phyloP scores from a whole-genome alignment of 495 filamentous ascomycete species.

The Trichoderma asperelloides region DNA sequence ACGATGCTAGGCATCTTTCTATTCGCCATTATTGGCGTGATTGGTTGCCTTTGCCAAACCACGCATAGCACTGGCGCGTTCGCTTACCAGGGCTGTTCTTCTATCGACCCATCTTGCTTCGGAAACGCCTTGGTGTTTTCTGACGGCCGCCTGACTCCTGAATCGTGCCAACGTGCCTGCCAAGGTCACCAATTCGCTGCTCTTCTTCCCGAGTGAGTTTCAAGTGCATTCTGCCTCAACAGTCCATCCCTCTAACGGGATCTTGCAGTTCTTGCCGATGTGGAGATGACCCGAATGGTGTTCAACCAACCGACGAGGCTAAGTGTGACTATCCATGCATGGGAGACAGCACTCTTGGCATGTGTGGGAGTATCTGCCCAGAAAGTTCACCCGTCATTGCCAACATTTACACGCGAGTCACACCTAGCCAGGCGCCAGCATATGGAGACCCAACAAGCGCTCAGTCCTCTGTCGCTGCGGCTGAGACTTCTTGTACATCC shows the following conservation, averaged over 20 bases:
- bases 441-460: background rate
- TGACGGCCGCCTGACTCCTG: background rate
- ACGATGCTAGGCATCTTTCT: background rate
- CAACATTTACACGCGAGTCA: background rate
- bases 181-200: background rate
- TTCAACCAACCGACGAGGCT: background rate
- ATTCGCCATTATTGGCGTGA: background rate
- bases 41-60: background rate
- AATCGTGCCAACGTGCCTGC: background rate
- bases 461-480: background rate
- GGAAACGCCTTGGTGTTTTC: background rate
- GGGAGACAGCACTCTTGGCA: constrained; percentile 1
- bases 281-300: background rate
- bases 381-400: background rate
- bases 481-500: background rate
- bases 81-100: background rate
- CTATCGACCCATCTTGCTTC: background rate
- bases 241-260: background rate
- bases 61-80: background rate
- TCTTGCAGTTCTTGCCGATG: background rate
- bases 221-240: background rate
- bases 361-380: constrained; percentile 3
- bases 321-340: constrained; percentile 1
- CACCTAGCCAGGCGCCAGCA: background rate
- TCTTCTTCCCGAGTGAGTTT: background rate